A percentile compares a stretch with the other conserved stretches of the same genome.
Evolutionary conservation across 768 basidiomycete species (phyloP).

Genomic region (Cubamyces lactineus): DNA sequence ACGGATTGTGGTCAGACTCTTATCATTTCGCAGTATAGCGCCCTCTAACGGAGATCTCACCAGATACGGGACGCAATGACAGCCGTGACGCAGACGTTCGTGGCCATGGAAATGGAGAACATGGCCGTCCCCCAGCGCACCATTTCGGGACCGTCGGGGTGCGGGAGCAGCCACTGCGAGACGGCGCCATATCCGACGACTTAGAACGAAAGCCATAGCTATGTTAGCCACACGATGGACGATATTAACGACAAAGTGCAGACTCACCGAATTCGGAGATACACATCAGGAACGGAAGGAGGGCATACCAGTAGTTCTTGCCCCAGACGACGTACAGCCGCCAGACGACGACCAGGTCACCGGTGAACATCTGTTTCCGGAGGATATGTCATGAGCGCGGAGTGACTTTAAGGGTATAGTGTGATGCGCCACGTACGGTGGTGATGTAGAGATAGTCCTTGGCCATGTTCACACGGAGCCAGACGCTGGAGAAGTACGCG

Average conservation of each 20-base stretch:
- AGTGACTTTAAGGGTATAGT: neutral
- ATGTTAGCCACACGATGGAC: too few relatives aligned
- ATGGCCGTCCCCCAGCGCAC: conserved; percentile 11
- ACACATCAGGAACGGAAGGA: conserved; percentile 6
- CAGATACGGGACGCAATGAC: conserved; percentile 19
- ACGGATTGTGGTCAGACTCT: neutral
- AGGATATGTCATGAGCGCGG: neutral
- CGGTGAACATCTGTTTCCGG: conserved; percentile 8
- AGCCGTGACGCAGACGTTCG: conserved; percentile 20
- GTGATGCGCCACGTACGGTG: conserved; percentile 2
- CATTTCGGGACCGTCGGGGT: neutral
- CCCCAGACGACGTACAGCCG: conserved; percentile 15
- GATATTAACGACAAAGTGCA: neutral
- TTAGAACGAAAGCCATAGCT: neutral
- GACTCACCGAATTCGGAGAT: conserved; percentile 5
- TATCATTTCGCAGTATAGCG: neutral
- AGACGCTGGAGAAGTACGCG: conserved; percentile 18
- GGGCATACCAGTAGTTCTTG: conserved; percentile 1
- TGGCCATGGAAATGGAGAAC: conserved; percentile 15
- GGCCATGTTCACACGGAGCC: conserved; percentile 14
- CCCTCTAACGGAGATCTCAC: neutral
- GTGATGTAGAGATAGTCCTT: conserved; percentile 24
- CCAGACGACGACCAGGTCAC: conserved; percentile 18
- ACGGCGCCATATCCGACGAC: conserved; percentile 17
- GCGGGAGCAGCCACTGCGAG: conserved; percentile 5